Evolutionary conservation across 768 basidiomycete species (phyloP).

Genomic region (Scleroderma bovista): DNA sequence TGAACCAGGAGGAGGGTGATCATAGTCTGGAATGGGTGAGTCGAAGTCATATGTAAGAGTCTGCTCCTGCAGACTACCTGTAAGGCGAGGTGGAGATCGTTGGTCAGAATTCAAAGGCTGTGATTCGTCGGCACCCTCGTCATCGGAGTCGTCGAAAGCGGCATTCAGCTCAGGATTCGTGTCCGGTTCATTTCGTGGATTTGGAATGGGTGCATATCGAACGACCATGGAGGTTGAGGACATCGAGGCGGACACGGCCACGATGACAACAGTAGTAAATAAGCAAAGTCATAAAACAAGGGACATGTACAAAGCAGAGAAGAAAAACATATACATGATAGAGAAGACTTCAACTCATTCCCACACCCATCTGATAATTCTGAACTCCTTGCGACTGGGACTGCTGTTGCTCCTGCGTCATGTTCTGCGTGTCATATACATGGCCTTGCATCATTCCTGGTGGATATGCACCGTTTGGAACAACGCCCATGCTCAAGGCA

Average conservation of each 20-base stretch:
- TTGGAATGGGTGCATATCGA: slow-evolving; percentile 67
- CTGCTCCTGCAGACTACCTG: background rate
- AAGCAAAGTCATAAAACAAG: background rate
- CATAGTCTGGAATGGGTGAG: slow-evolving; percentile 59
- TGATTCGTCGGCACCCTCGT: slow-evolving; percentile 48
- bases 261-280: background rate
- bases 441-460: slow-evolving; percentile 5
- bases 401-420: slow-evolving; percentile 8
- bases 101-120: slow-evolving; percentile 43
- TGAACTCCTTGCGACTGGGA: slow-evolving; percentile 9
- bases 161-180: slow-evolving; percentile 71
- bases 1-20: slow-evolving; percentile 77
- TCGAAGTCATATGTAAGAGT: slow-evolving; percentile 73
- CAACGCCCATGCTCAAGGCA: background rate
- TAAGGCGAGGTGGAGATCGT: slow-evolving; percentile 19
- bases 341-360: background rate
- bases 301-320: background rate
- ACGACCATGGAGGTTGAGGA: slow-evolving; percentile 39
- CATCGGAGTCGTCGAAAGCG: slow-evolving; percentile 78
- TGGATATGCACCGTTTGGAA: background rate
- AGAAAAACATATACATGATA: too few species aligned
- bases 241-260: background rate
- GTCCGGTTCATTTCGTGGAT: slow-evolving; percentile 44
- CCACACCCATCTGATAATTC: slow-evolving; percentile 20
- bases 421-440: slow-evolving; percentile 10